Evolutionary conservation across 2,329 filamentous ascomycete species (phyloP), one percentile per base, ranked within the genome.

Genomic region (Fusarium torreyae): DNA sequence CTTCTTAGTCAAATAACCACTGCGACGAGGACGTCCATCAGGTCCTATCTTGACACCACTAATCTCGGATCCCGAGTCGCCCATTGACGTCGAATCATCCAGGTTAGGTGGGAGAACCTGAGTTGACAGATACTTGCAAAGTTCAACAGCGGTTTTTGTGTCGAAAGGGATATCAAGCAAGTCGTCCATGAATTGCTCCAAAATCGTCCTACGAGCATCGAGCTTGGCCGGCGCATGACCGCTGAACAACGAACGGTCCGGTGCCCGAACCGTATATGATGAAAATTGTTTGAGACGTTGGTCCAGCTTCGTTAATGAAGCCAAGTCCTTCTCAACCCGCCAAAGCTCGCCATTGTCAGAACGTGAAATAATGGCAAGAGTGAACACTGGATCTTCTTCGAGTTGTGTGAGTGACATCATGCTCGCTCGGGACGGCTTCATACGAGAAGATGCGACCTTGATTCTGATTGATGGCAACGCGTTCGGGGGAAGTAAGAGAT

Each of bases 331-430:
- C 80, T 99, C 96, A 8, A 97, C 89, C 31, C 95, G 90, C 95
- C 96, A 98, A 13, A 99, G 84, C 77, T 98, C 95, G 57, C 87
- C 88, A 5, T 88, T 84, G 66, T 94, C 89, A 1, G 90, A 91
- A 56, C 94, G 90, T 11, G 92, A 92, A 73, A 94, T 91, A 36
- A 99, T 84, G 18, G 94, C 94, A 54, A 99, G 84, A 0, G 94
- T 97, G 75, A 98, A 98, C 1, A 98, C 95, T 0, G 94, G 94
- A 73, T 98, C 94, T 76, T 97, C 95, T 60, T 98, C 94, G 20
- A 92, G 84, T 65, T 93, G 91, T 51, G 89, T 95, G 13, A 94
- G 84, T 3, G 90, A 92, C 74, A 97, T 84, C 71, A 96, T 88
- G 77, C 94, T 98, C 38, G 94, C 90, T 68, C 95, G 87, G 1